phyloP scores from a whole-genome alignment of 768 basidiomycete species.

The Macrocybe gigantea region DNA sequence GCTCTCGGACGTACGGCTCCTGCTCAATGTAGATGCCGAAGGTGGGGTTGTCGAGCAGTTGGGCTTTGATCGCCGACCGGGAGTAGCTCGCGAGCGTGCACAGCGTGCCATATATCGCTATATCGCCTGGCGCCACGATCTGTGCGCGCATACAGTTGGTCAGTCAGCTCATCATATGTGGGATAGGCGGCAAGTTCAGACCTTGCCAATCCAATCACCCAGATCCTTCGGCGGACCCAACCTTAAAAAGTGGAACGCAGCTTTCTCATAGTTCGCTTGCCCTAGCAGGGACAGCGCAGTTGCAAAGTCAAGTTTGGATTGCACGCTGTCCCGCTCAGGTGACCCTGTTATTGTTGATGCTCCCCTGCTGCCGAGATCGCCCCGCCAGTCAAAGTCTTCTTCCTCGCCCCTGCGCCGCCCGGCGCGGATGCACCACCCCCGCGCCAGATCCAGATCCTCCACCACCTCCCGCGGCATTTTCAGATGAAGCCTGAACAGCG shows the following conservation, averaged over 20 bases:
- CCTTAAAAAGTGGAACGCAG: conserved; percentile 67
- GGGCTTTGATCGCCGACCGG: conserved; percentile 62
- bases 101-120: conserved; percentile 81
- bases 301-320: conserved; percentile 78
- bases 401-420: conserved; percentile 27
- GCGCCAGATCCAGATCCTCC: conserved; percentile 7
- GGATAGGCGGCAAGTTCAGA: conserved; percentile 12
- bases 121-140: conserved; percentile 77
- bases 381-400: conserved; percentile 35
- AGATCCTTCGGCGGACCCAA: conserved; percentile 61
- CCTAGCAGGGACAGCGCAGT: conserved; percentile 73
- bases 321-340: conserved; percentile 56
- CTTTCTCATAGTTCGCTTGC: conserved; percentile 71
- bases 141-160: conserved; percentile 16
- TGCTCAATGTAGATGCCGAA: conserved; percentile 80
- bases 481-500: conserved; percentile 22
- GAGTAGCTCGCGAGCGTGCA: conserved; percentile 78
- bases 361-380: conserved; percentile 25
- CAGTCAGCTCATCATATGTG: no score
- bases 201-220: conserved; percentile 77
- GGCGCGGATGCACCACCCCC: conserved; percentile 11
- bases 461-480: conserved; percentile 12
- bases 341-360: no score
- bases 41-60: conserved; percentile 59
- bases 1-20: conserved; percentile 81